These are phyloP conservation scores for Lachnellula cervina DNA, from an alignment of 2,329 filamentous ascomycete species.

Conservation along the genomic window DNA sequence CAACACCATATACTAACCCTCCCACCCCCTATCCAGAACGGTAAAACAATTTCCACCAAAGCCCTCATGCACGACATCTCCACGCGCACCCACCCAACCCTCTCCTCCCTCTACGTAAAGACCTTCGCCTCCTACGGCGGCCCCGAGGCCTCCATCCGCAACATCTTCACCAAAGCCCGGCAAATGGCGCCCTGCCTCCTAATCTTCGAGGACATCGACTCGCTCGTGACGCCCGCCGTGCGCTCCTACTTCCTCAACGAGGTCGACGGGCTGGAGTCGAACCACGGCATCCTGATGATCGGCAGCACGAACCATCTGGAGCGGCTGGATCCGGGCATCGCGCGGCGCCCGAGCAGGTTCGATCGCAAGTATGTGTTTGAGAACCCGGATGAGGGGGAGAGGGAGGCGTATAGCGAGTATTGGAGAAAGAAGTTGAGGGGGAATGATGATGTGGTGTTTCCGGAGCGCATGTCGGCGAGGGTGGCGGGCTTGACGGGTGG, in stretches of 20 bases:
- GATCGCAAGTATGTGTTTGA: conserved; percentile 64
- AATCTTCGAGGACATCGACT: conserved; percentile 69
- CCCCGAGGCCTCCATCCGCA: too few relatives aligned
- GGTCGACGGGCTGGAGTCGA: conserved; percentile 63
- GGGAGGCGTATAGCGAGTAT: conserved; percentile 56
- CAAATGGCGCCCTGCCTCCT: conserved; percentile 67
- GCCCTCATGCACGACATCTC: too few relatives aligned
- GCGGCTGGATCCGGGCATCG: conserved; percentile 60
- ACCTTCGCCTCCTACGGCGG: too few relatives aligned
- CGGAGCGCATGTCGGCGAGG: conserved; percentile 54
- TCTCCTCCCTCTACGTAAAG: too few relatives aligned
- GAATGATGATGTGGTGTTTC: conserved; percentile 57
- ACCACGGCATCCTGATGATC: conserved; percentile 67
- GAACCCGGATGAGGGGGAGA: conserved; percentile 49
- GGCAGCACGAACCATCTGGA: conserved; percentile 55
- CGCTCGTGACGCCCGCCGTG: conserved; percentile 54
- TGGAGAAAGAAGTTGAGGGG: conserved; percentile 54
- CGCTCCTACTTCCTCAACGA: conserved; percentile 69
- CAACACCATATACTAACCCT: too few relatives aligned
- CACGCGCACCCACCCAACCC: too few relatives aligned
- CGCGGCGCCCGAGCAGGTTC: conserved; percentile 61
- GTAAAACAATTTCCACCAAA: too few relatives aligned
- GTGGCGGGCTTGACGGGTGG: conserved; percentile 57
- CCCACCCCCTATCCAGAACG: too few relatives aligned
- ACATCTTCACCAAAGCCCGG: too few relatives aligned